Base-by-base conservation (phyloP, 2,329 filamentous ascomycete genomes). In the Nothophaeocryptopus gaeumannii region DNA sequence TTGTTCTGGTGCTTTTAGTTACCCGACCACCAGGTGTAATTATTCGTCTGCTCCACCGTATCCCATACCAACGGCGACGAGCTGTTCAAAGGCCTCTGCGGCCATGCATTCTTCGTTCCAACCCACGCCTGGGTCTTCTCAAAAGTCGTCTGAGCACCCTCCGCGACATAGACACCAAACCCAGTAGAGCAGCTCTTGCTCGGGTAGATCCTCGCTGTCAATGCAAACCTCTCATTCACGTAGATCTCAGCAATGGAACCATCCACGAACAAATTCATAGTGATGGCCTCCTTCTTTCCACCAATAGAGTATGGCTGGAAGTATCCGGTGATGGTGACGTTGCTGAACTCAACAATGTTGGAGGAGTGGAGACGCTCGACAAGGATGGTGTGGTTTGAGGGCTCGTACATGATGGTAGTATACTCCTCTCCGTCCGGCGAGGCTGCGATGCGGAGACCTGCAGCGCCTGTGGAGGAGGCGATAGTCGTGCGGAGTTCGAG, bases 241-340 rank as follows among this genome's bases (percentile, higher is more conserved):
- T 73, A 75, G 20, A 78, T 58, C 60, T 78, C 75, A 0, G 76
- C 60, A 16, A 76, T 61, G 1, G 71, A 74, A 16, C 74, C 74
- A 50, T 78, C 75, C 35, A 77, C 56, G 60, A 73, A 76, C 50
- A 77, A 63, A 47, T 75, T 63, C 63, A 76, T 69, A 5, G 62
- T 58, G 30, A 77, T 63, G 13, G 66, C 62, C 57, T 78, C 74
- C 0, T 44, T 45, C 31, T 57, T 45, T 5, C 54, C 54, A n/a
- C 54, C 53, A 41, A 70, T 60, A 5, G 67, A 70, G 65, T 75
- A 75, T 3, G 74, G 73, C 45, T 71, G 65, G 63, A 75, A 76
- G 59, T 73, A 74, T 9, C 73, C 74, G 5, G 69, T 64, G 46
- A 75, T 71, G 13, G 72, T 74, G 34, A 66, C 67, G 56, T 72